These are phyloP conservation scores for Sechiopsis laciniata DNA, from an alignment of 306 rosid species.

Conservation along the genomic window DNA sequence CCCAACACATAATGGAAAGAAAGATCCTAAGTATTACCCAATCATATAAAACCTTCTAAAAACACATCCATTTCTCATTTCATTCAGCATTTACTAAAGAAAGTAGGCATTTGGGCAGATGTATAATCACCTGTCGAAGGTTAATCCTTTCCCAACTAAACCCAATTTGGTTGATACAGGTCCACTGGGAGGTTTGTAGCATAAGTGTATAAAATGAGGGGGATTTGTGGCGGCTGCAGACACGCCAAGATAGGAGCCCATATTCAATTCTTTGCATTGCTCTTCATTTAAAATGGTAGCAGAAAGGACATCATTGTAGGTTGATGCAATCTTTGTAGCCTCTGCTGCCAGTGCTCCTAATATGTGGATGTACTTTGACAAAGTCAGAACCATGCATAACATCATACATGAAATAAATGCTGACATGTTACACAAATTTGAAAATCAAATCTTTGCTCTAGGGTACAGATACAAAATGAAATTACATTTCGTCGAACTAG, in stretches of 20 bases:
- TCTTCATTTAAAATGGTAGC: conserved; percentile 74
- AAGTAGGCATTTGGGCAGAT: background rate
- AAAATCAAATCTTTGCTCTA: background rate
- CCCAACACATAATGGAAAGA: too few species aligned
- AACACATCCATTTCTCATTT: background rate
- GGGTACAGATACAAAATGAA: background rate
- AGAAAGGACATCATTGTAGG: conserved; percentile 69
- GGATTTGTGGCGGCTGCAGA: conserved; percentile 95
- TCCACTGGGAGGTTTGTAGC: conserved; percentile 82
- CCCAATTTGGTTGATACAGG: conserved; percentile 67
- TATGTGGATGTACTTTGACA: conserved; percentile 27
- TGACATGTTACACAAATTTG: background rate
- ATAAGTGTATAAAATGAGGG: conserved; percentile 81
- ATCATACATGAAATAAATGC: background rate
- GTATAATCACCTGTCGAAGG: conserved; percentile 79
- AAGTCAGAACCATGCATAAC: conserved; percentile 17
- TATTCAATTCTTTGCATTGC: conserved; percentile 80
- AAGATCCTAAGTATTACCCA: background rate
- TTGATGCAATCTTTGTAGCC: conserved; percentile 80
- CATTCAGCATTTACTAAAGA: background rate
- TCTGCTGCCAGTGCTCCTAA: conserved; percentile 78
- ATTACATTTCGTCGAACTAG: background rate
- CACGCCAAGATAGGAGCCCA: conserved; percentile 96
- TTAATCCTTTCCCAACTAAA: conserved; percentile 90
- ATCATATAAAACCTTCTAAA: background rate